phyloP scores from a whole-genome alignment of 768 basidiomycete genomes.

The Lactarius vividus region DNA sequence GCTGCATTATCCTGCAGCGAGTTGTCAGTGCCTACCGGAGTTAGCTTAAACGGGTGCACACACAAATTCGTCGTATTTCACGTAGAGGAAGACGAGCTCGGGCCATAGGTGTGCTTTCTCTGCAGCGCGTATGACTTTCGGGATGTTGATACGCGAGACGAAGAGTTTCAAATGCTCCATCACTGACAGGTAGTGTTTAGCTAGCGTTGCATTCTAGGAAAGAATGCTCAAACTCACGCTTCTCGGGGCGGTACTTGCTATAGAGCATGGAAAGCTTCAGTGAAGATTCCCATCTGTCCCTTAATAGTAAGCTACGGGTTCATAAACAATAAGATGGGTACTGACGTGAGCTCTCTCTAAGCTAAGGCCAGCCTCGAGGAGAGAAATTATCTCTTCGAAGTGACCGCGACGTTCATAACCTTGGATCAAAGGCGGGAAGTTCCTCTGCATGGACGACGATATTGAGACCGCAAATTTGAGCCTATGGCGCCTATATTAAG shows the following conservation, averaged over 20 bases:
- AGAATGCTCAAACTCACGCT: constrained; percentile 54
- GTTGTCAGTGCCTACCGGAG: neutral
- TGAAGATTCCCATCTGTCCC: constrained; percentile 92
- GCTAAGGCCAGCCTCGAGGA: constrained; percentile 94
- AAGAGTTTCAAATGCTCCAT: constrained; percentile 99
- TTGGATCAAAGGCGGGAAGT: constrained; percentile 66
- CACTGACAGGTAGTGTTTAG: constrained; percentile 46
- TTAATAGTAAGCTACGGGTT: constrained; percentile 19
- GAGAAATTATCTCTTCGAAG: constrained; percentile 89
- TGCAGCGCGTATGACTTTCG: constrained; percentile 96
- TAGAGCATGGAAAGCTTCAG: constrained; percentile 90
- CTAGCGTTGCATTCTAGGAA: neutral
- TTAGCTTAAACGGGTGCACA: constrained; percentile 32
- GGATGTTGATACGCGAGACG: constrained; percentile 95
- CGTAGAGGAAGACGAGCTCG: constrained; percentile 96
- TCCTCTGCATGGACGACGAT: constrained; percentile 96
- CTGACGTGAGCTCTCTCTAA: constrained; percentile 90
- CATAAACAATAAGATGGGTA: constrained; percentile 16
- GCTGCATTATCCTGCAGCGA: constrained; percentile 84
- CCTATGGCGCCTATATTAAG: constrained; percentile 41
- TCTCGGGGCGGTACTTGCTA: constrained; percentile 93
- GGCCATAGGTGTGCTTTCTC: constrained; percentile 98
- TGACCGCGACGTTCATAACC: constrained; percentile 89
- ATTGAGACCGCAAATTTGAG: constrained; percentile 98
- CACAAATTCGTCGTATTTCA: constrained; percentile 96